These are phyloP conservation scores for Ascochyta pisi DNA, from an alignment of 2,329 filamentous ascomycete species.

Conservation along the genomic window DNA sequence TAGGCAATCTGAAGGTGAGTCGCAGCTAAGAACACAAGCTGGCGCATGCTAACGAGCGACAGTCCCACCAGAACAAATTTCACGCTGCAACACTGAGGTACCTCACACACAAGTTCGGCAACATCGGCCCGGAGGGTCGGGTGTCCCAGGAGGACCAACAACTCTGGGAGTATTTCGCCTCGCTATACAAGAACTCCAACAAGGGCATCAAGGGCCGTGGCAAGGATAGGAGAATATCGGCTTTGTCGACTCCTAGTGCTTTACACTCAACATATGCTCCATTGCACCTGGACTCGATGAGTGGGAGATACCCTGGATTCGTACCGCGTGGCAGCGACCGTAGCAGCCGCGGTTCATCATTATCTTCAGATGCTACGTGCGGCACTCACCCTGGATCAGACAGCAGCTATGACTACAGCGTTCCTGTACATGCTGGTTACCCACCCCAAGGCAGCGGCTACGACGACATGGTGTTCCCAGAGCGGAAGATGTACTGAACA, in stretches of 20 bases:
- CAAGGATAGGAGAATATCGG: conserved; percentile 74
- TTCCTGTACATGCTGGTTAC: conserved; percentile 34
- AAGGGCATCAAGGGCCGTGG: conserved; percentile 97
- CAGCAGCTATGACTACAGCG: conserved; percentile 42
- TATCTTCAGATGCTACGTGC: conserved; percentile 38
- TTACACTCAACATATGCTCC: conserved; percentile 36
- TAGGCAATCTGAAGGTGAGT: conserved; percentile 86
- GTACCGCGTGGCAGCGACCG: conserved; percentile 42
- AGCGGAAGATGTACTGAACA: conserved; percentile 42
- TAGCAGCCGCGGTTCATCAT: conserved; percentile 45
- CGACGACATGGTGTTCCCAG: conserved; percentile 47
- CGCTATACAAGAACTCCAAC: conserved; percentile 96
- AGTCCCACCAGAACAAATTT: conserved; percentile 95
- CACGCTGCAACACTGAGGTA: conserved; percentile 75
- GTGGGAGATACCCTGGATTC: conserved; percentile 30
- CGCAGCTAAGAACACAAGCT: background rate
- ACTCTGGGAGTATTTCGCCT: conserved; percentile 82
- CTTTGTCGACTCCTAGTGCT: conserved; percentile 36
- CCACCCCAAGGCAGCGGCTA: conserved; percentile 34
- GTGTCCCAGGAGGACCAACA: conserved; percentile 75
- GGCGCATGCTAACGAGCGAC: conserved; percentile 20
- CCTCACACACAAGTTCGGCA: conserved; percentile 74
- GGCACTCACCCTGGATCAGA: conserved; percentile 28
- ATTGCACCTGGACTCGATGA: conserved; percentile 28
- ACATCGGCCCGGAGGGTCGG: conserved; percentile 65